phyloP scores from a whole-genome alignment of 495 filamentous ascomycete genomes.

The Penicillium tannophilum region DNA sequence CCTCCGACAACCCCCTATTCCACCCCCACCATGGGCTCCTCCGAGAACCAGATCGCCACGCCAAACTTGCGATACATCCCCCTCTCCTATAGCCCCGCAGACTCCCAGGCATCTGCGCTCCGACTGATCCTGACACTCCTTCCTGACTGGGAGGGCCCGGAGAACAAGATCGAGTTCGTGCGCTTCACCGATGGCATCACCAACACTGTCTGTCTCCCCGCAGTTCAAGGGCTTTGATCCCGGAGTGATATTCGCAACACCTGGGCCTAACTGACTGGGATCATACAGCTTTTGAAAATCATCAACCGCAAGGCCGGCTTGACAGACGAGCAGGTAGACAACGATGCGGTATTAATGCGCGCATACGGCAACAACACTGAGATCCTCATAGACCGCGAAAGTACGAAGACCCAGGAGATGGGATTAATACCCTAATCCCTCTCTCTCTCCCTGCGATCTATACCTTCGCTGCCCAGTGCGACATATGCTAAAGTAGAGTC shows the following conservation, averaged over 20 bases:
- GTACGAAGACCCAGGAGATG: conserved; percentile 54
- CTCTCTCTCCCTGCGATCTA: conserved; percentile 9
- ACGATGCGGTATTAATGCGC: conserved; percentile 84
- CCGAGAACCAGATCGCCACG: conserved; percentile 23
- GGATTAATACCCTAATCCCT: conserved; percentile 7
- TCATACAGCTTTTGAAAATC: conserved; percentile 72
- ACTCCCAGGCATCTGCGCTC: conserved; percentile 74
- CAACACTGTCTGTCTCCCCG: conserved; percentile 70
- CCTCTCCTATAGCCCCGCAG: conserved; percentile 71
- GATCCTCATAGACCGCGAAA: conserved; percentile 93
- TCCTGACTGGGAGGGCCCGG: conserved; percentile 77
- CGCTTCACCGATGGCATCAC: conserved; percentile 98
- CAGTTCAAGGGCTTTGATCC: conserved; percentile 7
- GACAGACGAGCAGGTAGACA: conserved; percentile 75
- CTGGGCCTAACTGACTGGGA: neutral
- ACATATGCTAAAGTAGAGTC: conserved; percentile 42
- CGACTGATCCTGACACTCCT: conserved; percentile 76
- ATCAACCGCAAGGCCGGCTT: conserved; percentile 78
- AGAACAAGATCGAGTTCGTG: conserved; percentile 81
- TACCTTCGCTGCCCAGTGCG: conserved; percentile 34
- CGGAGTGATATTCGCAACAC: neutral
- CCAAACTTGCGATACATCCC: conserved; percentile 60
- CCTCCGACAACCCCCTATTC: conserved; percentile 5
- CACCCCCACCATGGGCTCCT: conserved; percentile 35
- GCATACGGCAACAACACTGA: conserved; percentile 95